Evolutionary conservation across 2,329 filamentous ascomycete species (phyloP), one percentile per base, ranked within the genome.

Genomic region (Penicillium sp.): DNA sequence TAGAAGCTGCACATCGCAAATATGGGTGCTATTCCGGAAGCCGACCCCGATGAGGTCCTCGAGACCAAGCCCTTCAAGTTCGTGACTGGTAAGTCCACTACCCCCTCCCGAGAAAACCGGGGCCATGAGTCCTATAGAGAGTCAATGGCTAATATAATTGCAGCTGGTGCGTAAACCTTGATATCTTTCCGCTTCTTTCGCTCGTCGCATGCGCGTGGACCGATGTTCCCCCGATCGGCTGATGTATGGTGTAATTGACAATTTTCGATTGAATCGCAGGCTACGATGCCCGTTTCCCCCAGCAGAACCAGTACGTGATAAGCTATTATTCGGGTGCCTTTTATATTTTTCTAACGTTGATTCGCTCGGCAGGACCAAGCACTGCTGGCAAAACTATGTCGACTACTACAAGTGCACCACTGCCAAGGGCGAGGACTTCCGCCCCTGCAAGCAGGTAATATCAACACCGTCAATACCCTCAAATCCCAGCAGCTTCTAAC

Each of bases 341-440:
- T 27, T 7, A 4, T 23, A 9, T 42, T 25, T 23, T 50, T 41
- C 55, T 65, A 62, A 69, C 56, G 4, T 35, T 15, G 29, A 46
- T 32, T 44, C 32, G 9, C 50, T 54, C 15, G 32, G 15, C 53
- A 81, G 79, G 78, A 87, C 92, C 80, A 97, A 97, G 89, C 92
- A 99, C 86, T 99, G 94, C 90, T 99, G 94, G 94, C 95, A 99
- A 79, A 99, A 99, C 86, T 99, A 99, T 81, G 94, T 99, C 82
- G 94, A 99, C 80, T 97, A 99, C 85, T 90, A 99, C 87, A 99
- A 99, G 86, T 99, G 94, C 84, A 91, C 97, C 79, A 82, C 88
- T 75, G 93, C 92, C 80, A 97, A 97, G 86, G 93, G 93, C 79
- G 93, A 97, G 83, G 92, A 97, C 75, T 97, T 97, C 78, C 88